These are phyloP conservation scores for Tricholomella constricta DNA, from an alignment of 768 basidiomycete species.

Conservation along the genomic window DNA sequence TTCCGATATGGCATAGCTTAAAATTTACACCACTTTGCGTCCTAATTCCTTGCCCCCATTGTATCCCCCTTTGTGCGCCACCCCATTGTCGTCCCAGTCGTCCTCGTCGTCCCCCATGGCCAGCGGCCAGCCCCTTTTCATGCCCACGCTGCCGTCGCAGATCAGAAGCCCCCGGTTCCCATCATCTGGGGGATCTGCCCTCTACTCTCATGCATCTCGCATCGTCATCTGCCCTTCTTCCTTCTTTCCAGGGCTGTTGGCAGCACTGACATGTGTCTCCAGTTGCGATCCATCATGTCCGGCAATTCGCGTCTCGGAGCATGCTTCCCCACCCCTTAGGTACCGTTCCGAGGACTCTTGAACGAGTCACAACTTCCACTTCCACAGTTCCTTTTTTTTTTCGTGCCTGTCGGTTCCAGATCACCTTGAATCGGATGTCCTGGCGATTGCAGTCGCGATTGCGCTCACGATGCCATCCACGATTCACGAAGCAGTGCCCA, in stretches of 20 bases:
- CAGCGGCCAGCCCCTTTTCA: background rate
- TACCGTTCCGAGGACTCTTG: no score
- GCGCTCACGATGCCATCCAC: no score
- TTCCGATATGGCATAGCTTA: conserved; percentile 11
- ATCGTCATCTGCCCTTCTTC: conserved; percentile 8
- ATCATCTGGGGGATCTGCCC: background rate
- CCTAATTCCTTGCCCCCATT: background rate
- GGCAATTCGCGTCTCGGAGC: conserved; percentile 2
- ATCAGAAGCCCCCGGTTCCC: conserved; percentile 10
- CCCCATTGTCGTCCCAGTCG: background rate
- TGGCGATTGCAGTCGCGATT: no score
- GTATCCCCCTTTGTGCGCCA: conserved; percentile 4
- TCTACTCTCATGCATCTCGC: background rate
- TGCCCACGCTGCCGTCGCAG: conserved; percentile 6
- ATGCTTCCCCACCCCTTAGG: background rate
- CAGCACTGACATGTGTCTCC: conserved; percentile 5
- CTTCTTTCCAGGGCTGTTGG: background rate
- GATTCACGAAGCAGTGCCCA: background rate
- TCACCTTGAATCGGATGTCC: no score
- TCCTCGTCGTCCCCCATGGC: background rate
- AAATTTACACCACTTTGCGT: background rate
- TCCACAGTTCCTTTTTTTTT: no score
- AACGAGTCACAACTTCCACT: no score
- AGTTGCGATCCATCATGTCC: conserved; percentile 7
- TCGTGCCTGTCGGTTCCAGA: no score